Conservation (phyloP, 2,329 filamentous ascomycete genomes). For the Colletotrichum horii region DNA sequence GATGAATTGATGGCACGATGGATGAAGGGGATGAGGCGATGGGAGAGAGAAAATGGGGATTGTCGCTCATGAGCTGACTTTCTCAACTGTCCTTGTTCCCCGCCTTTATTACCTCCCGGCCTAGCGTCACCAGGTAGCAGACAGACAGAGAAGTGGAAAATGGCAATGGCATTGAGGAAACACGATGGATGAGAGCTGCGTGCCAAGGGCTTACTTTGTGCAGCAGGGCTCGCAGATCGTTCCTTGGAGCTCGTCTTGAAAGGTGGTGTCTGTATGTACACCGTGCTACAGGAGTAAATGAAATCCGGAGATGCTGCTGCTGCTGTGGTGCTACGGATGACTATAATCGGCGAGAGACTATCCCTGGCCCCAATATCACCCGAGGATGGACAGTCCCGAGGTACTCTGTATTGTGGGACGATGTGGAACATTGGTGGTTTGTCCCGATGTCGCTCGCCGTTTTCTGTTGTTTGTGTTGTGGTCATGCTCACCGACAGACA, state of each 20-base stretch:
- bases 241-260: not conserved
- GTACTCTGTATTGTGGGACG: not conserved
- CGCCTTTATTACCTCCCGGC: not conserved
- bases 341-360: not conserved
- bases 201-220: not conserved
- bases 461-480: not conserved
- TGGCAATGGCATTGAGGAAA: not conserved
- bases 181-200: not conserved
- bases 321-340: not conserved
- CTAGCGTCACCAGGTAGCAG: not conserved
- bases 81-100: not conserved
- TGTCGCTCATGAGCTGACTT: not conserved
- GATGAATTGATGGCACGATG: conserved; percentile 1
- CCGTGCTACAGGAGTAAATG: not conserved
- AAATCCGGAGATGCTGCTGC: not conserved
- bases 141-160: not conserved
- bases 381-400: not conserved
- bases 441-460: not conserved
- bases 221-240: not conserved
- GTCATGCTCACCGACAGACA: not conserved
- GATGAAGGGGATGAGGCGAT: conserved; percentile 5
- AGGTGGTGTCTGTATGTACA: not conserved
- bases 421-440: not conserved
- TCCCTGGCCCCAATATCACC: not conserved
- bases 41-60: not conserved